phyloP scores from a whole-genome alignment of 2,329 filamentous ascomycete species.

The Nemania sp. region DNA sequence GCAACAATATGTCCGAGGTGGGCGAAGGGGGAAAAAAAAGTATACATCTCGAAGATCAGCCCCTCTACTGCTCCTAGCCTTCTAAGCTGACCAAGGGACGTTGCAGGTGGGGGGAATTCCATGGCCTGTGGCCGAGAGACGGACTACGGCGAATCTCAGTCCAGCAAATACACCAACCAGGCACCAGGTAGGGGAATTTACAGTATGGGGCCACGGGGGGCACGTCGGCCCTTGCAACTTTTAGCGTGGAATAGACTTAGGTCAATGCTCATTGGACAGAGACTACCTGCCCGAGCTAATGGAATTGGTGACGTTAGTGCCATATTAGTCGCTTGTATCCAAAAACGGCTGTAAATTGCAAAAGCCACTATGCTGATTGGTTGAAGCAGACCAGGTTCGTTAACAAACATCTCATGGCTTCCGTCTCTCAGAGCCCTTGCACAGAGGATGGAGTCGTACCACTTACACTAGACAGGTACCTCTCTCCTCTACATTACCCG shows the following conservation, averaged over 20 bases:
- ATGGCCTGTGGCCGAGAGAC: conserved; percentile 39
- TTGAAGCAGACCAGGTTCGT: conserved; percentile 22
- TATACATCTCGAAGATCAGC: conserved; percentile 34
- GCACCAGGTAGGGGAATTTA: conserved; percentile 15
- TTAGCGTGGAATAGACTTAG: neutral
- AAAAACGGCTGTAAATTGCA: conserved; percentile 35
- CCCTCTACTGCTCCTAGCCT: conserved; percentile 31
- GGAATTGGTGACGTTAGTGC: conserved; percentile 40
- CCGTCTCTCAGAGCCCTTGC: neutral
- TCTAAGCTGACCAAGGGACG: conserved; percentile 25
- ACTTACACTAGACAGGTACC: too few species aligned
- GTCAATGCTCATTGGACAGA: conserved; percentile 31
- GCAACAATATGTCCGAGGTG: conserved; percentile 26
- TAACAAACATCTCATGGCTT: conserved; percentile 14
- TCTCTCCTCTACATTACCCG: neutral
- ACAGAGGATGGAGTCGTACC: conserved; percentile 16
- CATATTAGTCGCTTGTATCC: conserved; percentile 33
- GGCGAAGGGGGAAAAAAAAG: conserved; percentile 29
- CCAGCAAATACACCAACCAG: conserved; percentile 3
- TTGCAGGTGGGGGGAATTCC: conserved; percentile 30
- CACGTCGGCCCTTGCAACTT: conserved; percentile 8
- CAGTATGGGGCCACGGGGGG: conserved; percentile 16
- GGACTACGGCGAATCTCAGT: conserved; percentile 21
- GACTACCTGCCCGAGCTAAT: conserved; percentile 27
- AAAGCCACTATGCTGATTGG: conserved; percentile 41